A percentile compares a stretch with the other conserved stretches of the same genome.
Evolutionary conservation across 2,329 filamentous ascomycete genomes (phyloP).

Genomic region (Botrytis medusae): DNA sequence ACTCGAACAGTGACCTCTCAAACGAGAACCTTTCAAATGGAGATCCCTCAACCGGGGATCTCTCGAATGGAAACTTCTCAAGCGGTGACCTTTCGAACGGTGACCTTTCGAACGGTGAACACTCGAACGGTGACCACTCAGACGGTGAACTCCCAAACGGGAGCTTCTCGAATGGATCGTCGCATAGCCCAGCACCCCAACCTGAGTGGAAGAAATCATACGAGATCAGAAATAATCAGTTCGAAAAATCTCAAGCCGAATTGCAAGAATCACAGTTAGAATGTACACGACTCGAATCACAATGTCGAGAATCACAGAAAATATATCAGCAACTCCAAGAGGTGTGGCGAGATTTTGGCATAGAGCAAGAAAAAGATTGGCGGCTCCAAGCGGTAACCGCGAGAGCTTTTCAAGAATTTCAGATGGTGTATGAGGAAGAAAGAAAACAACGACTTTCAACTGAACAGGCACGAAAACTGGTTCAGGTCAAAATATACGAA

Average conservation of each 20-base stretch:
- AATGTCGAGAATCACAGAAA: neutral
- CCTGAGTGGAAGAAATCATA: neutral
- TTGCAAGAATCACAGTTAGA: neutral
- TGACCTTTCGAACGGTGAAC: too few species aligned
- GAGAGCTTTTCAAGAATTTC: neutral
- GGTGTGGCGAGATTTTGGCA: neutral
- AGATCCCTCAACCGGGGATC: too few species aligned
- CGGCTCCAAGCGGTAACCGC: neutral
- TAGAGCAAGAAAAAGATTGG: neutral
- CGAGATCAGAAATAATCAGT: neutral
- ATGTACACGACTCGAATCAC: neutral
- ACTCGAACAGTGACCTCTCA: too few species aligned
- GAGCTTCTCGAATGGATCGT: neutral
- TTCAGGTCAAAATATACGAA: neutral
- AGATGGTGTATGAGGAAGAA: neutral
- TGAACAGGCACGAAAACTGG: neutral
- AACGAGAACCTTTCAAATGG: too few species aligned
- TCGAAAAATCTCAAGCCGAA: neutral
- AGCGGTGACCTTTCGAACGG: too few species aligned
- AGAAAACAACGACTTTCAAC: neutral
- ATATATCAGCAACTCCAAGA: neutral
- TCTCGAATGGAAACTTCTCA: too few species aligned
- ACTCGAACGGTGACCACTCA: fast-evolving
- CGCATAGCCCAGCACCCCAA: neutral
- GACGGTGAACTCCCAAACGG: fast-evolving